phyloP scores from a whole-genome alignment of 176 grass and related monocot species.

The Musa itinerans region DNA sequence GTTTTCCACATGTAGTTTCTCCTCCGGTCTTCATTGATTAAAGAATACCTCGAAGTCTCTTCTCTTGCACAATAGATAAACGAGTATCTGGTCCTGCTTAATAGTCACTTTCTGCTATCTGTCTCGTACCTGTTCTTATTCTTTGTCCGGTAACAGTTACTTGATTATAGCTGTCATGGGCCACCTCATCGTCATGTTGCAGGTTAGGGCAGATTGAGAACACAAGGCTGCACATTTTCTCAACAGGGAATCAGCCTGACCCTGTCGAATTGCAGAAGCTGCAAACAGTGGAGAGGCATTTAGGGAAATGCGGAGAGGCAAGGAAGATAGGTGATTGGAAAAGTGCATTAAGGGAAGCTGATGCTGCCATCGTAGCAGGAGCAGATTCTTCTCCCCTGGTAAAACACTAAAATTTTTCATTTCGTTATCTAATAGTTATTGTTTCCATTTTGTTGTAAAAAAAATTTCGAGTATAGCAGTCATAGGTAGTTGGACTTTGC shows the following conservation, averaged over 20 bases:
- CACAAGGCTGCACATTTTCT: not conserved
- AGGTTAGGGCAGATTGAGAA: slow-evolving; percentile 4
- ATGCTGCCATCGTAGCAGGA: slow-evolving; percentile 10
- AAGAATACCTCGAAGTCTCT: too few relatives aligned
- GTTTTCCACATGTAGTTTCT: too few relatives aligned
- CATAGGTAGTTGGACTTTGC: not conserved
- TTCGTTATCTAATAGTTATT: too few relatives aligned
- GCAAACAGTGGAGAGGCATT: slow-evolving; percentile 6
- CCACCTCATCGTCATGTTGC: not conserved
- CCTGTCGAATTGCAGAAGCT: not conserved
- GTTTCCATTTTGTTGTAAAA: not conserved
- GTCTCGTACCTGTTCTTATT: not conserved
- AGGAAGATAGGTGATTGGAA: slow-evolving; percentile 15
- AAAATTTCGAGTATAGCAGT: not conserved
- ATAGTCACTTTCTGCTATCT: not conserved
- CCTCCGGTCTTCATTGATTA: too few relatives aligned
- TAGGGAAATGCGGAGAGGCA: not conserved
- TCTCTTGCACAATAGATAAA: too few relatives aligned
- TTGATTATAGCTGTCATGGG: slow-evolving; percentile 19
- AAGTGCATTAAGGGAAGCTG: slow-evolving; percentile 15
- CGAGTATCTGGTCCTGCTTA: too few relatives aligned
- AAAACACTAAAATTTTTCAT: not conserved
- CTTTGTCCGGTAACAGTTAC: not conserved
- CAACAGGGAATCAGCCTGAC: not conserved
- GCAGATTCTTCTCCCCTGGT: slow-evolving; percentile 9